Conservation (phyloP, 192 early-diverging fungal species). For the Backusella sp. region DNA sequence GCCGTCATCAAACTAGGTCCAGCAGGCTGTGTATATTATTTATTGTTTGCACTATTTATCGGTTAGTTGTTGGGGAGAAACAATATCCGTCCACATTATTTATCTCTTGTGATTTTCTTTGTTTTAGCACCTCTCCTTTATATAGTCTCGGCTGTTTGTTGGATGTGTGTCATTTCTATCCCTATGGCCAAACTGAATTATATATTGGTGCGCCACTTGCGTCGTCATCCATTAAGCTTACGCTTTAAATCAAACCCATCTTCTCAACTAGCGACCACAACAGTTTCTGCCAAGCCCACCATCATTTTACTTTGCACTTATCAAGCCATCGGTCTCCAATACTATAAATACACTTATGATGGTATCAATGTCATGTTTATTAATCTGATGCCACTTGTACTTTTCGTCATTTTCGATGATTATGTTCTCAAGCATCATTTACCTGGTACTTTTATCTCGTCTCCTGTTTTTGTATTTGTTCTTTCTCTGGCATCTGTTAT, state of each 20-base stretch:
- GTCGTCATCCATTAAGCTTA: slow-evolving; percentile 73
- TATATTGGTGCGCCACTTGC: slow-evolving; percentile 74
- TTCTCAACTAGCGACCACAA: slow-evolving; percentile 20
- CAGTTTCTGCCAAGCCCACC: slow-evolving; percentile 31
- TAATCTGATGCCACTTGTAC: slow-evolving; percentile 81
- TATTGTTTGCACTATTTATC: slow-evolving; percentile 41
- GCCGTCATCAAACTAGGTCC: slow-evolving; percentile 36
- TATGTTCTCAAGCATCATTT: slow-evolving; percentile 63
- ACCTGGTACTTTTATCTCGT: slow-evolving; percentile 50
- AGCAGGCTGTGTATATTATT: slow-evolving; percentile 48
- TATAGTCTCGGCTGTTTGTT: slow-evolving; percentile 73
- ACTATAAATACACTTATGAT: slow-evolving; percentile 95
- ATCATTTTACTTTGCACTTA: slow-evolving; percentile 86
- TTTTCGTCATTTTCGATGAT: slow-evolving; percentile 82
- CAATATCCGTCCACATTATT: slow-evolving; percentile 14
- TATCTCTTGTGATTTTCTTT: slow-evolving; percentile 26
- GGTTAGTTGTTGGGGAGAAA: slow-evolving; percentile 32
- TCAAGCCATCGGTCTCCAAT: slow-evolving; percentile 86
- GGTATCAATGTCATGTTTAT: slow-evolving; percentile 98
- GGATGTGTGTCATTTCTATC: slow-evolving; percentile 83
- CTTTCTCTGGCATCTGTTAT: slow-evolving; percentile 79
- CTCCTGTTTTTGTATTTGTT: slow-evolving; percentile 65
- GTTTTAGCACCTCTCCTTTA: slow-evolving; percentile 75
- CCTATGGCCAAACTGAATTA: slow-evolving; percentile 95
- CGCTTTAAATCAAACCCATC: slow-evolving; percentile 63